Conservation (phyloP, 768 basidiomycete species). For the Plicaturopsis crispa region DNA sequence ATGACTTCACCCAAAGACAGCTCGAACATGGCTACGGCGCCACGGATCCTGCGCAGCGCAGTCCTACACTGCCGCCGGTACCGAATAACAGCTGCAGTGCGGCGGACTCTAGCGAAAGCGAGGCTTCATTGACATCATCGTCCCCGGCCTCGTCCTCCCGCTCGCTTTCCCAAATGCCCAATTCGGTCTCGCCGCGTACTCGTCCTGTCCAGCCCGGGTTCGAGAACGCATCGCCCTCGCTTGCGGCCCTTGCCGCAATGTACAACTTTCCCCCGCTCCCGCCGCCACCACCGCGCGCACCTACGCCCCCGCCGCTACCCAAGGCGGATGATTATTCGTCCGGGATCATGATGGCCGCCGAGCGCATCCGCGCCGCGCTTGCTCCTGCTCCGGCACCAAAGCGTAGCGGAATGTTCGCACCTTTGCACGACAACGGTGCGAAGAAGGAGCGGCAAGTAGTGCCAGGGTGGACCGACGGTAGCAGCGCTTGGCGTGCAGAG, state of each 20-base stretch:
- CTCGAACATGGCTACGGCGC: conserved; percentile 39
- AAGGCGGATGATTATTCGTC: conserved; percentile 36
- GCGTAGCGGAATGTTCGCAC: conserved; percentile 24
- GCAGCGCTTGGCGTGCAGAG: conserved; percentile 57
- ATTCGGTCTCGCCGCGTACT: conserved; percentile 13
- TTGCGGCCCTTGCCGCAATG: conserved; percentile 30
- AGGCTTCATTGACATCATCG: conserved; percentile 33
- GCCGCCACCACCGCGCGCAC: conserved; percentile 32
- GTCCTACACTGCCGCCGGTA: too few species aligned
- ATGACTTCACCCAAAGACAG: conserved; percentile 33
- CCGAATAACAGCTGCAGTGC: conserved; percentile 29
- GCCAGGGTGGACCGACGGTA: conserved; percentile 66
- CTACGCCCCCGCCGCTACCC: conserved; percentile 12
- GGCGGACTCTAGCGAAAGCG: conserved; percentile 15
- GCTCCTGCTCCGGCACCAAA: conserved; percentile 32
- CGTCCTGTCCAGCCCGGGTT: conserved; percentile 10
- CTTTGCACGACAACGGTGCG: conserved; percentile 22
- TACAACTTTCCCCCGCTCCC: conserved; percentile 47
- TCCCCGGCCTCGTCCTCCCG: conserved; percentile 29
- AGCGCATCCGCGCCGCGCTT: conserved; percentile 41
- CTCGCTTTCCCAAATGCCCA: conserved; percentile 19
- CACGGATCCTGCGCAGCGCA: too few species aligned
- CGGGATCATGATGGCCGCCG: conserved; percentile 66
- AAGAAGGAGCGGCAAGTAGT: conserved; percentile 34
- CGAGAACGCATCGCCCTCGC: conserved; percentile 15